Base-by-base conservation (phyloP, 306 rosid species). In the Begonia masoniana region DNA sequence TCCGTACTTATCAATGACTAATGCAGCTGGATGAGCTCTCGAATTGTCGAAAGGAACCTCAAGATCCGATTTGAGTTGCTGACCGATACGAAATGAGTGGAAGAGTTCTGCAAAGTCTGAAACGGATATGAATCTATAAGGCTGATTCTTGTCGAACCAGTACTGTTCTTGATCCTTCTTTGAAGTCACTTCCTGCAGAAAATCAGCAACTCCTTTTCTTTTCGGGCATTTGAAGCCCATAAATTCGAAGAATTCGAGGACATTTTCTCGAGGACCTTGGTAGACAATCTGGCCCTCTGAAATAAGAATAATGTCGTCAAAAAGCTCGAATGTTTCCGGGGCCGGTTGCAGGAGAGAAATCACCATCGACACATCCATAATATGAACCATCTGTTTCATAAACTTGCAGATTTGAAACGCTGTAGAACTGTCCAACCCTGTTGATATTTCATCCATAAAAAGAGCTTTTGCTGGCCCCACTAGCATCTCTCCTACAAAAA, bases 351-450 rank as follows among this genome's bases (percentile, higher is more conserved):
- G 64, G 15, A 74, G 95, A 52, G 95, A 79, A 69, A 88, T 58
- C 42, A 71, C 68, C 85, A 79, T 80, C 16, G 97, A 79, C 19
- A 75, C 74, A 53, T 88, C 95, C 73, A 76, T 69, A 45, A 82
- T 77, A 61, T 88, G 97, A 68, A 84, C 97, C 93, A 88, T 70
- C 54, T 88, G 97, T 54, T 74, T 76, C 86, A 88, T 69, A 76
- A 69, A 84, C 60, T 66, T 84, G 79, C 81, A 70, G 24, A 84
- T 88, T 56, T 88, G 95, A 51, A 82, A 88, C 3, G 97, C 84
- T 43, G 97, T 82, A 41, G 97, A 82, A 63, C 97, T 88, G 61
- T 88, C 97, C 53, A 88, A 67, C 2, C 97, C 97, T 8, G 97
- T 88, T 50, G 97, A 88, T 50, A 88, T 84, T 62, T 88, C 95